Evolutionary conservation across 768 basidiomycete genomes (phyloP).

Genomic region (Tylopilus sp.): DNA sequence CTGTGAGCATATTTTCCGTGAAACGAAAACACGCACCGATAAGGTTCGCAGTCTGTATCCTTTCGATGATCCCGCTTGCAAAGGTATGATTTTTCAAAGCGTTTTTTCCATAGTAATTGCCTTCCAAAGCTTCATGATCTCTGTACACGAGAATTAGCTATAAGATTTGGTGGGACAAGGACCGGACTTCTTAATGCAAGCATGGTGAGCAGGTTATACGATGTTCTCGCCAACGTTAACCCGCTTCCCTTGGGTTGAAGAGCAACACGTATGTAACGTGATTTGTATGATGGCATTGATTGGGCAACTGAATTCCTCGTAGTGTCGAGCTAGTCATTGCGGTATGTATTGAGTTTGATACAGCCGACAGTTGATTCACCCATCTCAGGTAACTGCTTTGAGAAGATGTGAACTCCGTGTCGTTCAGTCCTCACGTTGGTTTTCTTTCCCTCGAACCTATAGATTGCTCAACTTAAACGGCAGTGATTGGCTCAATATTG

Average conservation of each 20-base stretch:
- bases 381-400: constrained; percentile 61
- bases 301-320: neutral
- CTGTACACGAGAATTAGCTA: constrained; percentile 66
- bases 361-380: neutral
- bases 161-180: constrained; percentile 71
- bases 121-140: constrained; percentile 66
- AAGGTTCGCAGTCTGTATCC: constrained; percentile 48
- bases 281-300: neutral
- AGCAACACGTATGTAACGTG: constrained; percentile 57
- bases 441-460: neutral
- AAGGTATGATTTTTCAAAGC: constrained; percentile 41
- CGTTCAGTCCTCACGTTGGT: constrained; percentile 76
- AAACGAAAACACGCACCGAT: neutral
- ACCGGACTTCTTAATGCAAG: constrained; percentile 81
- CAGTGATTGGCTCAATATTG: constrained; percentile 82
- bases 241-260: constrained; percentile 33
- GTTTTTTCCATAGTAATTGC: constrained; percentile 5
- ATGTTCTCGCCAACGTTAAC: constrained; percentile 2
- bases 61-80: constrained; percentile 76
- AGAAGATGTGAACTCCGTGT: constrained; percentile 77
- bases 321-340: constrained; percentile 69
- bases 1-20: constrained; percentile 40
- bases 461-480: constrained; percentile 5
- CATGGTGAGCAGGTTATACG: constrained; percentile 45
- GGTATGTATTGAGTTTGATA: constrained; percentile 39